Evolutionary conservation across 176 grass and related monocot genomes (phyloP).

Genomic region (Tillandsia fasciculata): DNA sequence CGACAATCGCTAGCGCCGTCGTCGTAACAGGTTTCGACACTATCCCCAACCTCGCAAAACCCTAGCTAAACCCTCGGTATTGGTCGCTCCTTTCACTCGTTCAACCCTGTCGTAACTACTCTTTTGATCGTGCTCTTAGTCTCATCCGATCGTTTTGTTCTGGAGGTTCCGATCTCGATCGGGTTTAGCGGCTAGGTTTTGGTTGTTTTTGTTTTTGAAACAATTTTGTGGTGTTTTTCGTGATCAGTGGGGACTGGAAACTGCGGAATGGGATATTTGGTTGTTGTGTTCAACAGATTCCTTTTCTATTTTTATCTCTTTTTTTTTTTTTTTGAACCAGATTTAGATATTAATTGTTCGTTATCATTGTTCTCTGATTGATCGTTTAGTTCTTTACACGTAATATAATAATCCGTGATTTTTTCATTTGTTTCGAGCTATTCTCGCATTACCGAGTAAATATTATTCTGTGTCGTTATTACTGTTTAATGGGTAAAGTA

Average conservation of each 20-base stretch:
- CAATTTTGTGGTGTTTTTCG: background rate
- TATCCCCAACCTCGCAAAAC: background rate
- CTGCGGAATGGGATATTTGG: background rate
- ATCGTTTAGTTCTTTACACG: too few species aligned
- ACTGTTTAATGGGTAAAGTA: too few species aligned
- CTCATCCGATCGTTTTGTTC: background rate
- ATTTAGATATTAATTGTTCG: too few species aligned
- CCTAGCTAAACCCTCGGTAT: background rate
- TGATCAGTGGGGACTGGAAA: background rate
- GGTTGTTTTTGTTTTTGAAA: background rate
- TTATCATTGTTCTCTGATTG: too few species aligned
- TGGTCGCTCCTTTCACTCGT: background rate
- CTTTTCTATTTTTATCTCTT: too few species aligned
- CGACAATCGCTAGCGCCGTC: constrained; percentile 22
- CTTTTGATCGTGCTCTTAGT: background rate
- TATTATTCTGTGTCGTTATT: too few species aligned
- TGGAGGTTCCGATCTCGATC: background rate
- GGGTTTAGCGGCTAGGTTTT: background rate
- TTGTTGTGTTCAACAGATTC: background rate
- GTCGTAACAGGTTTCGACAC: constrained; percentile 3
- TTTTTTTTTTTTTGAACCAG: too few species aligned
- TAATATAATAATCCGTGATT: too few species aligned
- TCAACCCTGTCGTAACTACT: background rate
- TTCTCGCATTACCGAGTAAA: too few species aligned
- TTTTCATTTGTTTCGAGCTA: too few species aligned